Base-by-base conservation (phyloP, 306 rosid species). In the Citrullus amarus region DNA sequence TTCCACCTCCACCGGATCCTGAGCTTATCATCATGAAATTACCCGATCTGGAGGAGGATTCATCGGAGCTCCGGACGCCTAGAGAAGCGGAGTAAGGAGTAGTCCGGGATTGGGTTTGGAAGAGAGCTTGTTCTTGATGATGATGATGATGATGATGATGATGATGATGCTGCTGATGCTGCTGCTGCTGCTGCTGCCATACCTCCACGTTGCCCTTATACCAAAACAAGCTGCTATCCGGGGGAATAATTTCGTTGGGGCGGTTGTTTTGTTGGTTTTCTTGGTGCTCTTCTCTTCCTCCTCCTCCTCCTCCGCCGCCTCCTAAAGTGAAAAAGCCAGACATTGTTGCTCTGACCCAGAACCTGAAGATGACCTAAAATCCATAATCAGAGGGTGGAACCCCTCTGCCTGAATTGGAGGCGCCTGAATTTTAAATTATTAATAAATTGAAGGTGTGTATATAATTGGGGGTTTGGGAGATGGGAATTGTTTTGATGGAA, bases 301-400 rank as follows among this genome's bases (percentile, higher is more conserved):
- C 75, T 0, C 85, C 81, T 6, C 96, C 82, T 22, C 90, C 81
- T 16, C 84, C 75, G 0, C 85, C 81, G 10, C 86, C 88, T 6
- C 96, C 92, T 95, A 95, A 34, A 75, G 97, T 86, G 91, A 95
- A 95, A 71, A 95, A 84, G 70, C 97, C 98, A 48, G 98, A 96
- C 98, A 92, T 92, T 85, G 76, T 39, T 28, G 77, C 66, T n/a
- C 76, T 80, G 84, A 80, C 86, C 86, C 81, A 71, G 71, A 51
- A 81, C 82, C 80, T 79, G 85, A 83, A 79, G 82, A 83, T 84
- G 85, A 57, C 82, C 68, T 80, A 85, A 84, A 83, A 90, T 92
- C 98, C 98, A 94, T 94, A 70, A 89, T 89, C 94, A 90, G 83
- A 51, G 80, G 58, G 63, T 75, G 84, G 73, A 39, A 78, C 48